phyloP scores from a whole-genome alignment of 1,284 basidiomycete genomes.

The Apiotrichum brassicae region DNA sequence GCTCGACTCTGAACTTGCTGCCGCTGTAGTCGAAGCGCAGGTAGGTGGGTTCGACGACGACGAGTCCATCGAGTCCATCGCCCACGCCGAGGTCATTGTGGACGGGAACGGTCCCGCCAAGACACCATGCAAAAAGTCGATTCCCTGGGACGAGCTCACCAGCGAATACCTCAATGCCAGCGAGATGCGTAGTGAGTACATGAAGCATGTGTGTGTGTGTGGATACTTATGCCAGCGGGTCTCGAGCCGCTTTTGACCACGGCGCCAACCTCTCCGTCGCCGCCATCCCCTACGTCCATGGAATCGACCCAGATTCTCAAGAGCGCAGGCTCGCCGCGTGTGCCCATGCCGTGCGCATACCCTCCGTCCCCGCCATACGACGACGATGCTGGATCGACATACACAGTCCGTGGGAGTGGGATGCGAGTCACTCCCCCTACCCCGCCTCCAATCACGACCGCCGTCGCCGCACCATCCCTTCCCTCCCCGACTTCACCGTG shows the following conservation, averaged over 20 bases:
- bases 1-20: not conserved
- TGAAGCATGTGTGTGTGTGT: too few species aligned
- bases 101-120: constrained; percentile 43
- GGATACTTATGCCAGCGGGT: not conserved
- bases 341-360: not conserved
- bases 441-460: too few species aligned
- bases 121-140: not conserved
- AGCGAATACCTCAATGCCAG: constrained; percentile 26
- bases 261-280: not conserved
- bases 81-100: constrained; percentile 63
- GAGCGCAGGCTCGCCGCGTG: not conserved
- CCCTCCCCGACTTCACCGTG: too few species aligned
- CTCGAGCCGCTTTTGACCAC: not conserved
- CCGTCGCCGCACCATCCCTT: too few species aligned
- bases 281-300: not conserved
- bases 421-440: too few species aligned
- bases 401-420: too few species aligned
- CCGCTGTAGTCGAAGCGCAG: not conserved
- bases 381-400: not conserved
- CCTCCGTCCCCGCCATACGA: constrained; percentile 1
- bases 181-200: constrained; percentile 17
- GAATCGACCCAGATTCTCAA: not conserved
- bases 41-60: constrained; percentile 1
- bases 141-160: constrained; percentile 5
- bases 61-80: not conserved